These are phyloP conservation scores for Penicillium sp. DNA, from an alignment of 2,329 filamentous ascomycete genomes.

Conservation along the genomic window DNA sequence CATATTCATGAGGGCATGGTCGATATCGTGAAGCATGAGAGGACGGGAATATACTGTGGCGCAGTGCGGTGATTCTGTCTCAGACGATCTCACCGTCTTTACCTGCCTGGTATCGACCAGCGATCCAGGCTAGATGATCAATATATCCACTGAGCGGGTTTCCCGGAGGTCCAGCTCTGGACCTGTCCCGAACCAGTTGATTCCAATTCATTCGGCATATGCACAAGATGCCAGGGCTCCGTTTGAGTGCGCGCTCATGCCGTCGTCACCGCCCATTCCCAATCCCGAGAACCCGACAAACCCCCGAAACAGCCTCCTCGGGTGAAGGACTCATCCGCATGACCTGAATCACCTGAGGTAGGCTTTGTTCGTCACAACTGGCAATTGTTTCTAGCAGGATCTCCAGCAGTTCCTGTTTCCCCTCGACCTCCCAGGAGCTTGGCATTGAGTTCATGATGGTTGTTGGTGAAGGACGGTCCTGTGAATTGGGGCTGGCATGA, in stretches of 20 bases:
- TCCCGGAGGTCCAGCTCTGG: slow-evolving; percentile 3
- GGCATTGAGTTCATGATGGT: slow-evolving; percentile 15
- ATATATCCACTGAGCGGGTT: background rate
- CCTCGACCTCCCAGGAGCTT: slow-evolving; percentile 26
- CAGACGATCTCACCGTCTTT: background rate
- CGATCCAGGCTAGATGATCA: slow-evolving; percentile 4
- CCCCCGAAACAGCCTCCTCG: slow-evolving; percentile 30
- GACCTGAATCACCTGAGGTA: slow-evolving; percentile 30
- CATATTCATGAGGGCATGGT: background rate
- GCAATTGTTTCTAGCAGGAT: slow-evolving; percentile 29
- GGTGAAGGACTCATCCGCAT: slow-evolving; percentile 30
- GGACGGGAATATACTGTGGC: background rate
- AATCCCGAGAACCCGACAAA: slow-evolving; percentile 26
- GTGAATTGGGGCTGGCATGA: background rate
- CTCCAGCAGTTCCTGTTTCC: slow-evolving; percentile 27
- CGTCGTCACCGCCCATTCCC: background rate
- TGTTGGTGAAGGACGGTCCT: slow-evolving; percentile 3
- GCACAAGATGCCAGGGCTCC: no score
- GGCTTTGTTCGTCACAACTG: slow-evolving; percentile 28
- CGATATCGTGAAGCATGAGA: slow-evolving; percentile 4
- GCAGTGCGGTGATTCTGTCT: background rate
- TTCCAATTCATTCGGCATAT: background rate
- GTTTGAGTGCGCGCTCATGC: background rate
- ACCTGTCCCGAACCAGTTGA: background rate
- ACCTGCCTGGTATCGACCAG: slow-evolving; percentile 4